These are phyloP conservation scores for Pseudogymnoascus sp. DNA, from an alignment of 2,329 filamentous ascomycete species.

Conservation along the genomic window DNA sequence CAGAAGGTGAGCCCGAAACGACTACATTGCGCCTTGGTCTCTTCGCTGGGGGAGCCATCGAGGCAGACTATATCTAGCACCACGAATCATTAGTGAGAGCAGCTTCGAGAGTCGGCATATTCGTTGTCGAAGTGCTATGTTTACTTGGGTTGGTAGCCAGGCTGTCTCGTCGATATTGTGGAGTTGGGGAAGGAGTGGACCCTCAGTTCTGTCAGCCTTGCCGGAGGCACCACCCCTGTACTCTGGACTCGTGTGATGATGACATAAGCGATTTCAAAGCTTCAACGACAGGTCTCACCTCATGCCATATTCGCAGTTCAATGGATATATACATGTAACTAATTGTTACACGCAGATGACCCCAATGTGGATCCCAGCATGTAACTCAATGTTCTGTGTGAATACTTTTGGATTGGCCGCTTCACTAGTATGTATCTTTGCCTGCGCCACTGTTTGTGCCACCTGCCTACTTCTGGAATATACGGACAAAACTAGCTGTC, in stretches of 20 bases:
- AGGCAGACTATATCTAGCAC: not conserved
- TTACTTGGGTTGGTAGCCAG: not conserved
- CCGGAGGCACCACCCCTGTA: not conserved
- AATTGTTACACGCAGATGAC: not conserved
- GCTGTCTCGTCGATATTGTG: slow-evolving; percentile 3
- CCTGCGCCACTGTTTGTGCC: not conserved
- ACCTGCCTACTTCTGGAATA: not conserved
- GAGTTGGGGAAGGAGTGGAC: not conserved
- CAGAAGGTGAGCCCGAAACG: slow-evolving; percentile 28
- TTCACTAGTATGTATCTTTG: not conserved
- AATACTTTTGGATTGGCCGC: not conserved
- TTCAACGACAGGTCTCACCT: not conserved
- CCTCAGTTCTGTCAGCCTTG: slow-evolving; percentile 3
- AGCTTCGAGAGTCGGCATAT: not conserved
- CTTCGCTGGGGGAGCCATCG: slow-evolving; percentile 28
- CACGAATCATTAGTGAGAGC: not conserved
- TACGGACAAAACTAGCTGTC: not conserved
- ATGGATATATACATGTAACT: not conserved
- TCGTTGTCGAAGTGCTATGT: not conserved
- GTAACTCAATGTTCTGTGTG: not conserved
- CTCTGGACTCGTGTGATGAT: not conserved
- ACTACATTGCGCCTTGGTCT: slow-evolving; percentile 49
- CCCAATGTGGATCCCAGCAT: not conserved
- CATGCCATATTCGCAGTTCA: not conserved
- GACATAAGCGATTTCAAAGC: not conserved